Conservation (phyloP, 192 early-diverging fungal genomes). For the Globomyces pollinis-pini region DNA sequence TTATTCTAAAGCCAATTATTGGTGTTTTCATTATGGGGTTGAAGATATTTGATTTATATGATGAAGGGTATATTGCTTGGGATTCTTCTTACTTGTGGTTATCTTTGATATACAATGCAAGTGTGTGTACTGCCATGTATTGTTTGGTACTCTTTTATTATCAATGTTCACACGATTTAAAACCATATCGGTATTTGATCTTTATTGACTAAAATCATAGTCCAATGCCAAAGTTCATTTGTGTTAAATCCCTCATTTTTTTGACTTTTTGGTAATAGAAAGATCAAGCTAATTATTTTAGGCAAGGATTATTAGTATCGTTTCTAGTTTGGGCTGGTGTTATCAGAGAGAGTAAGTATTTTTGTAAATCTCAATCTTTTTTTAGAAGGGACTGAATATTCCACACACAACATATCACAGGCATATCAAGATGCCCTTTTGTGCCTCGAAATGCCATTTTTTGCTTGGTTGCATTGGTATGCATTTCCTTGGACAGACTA, state of each 20-base stretch:
- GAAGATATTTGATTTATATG: slow-evolving; percentile 62
- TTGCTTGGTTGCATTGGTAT: slow-evolving; percentile 71
- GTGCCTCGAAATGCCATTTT: slow-evolving; percentile 81
- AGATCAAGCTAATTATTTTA: too few species aligned
- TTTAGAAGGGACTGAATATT: slow-evolving; percentile 48
- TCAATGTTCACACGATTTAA: slow-evolving; percentile 17
- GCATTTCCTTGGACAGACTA: slow-evolving; percentile 73
- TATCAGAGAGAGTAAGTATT: too few species aligned
- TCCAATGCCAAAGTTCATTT: slow-evolving; percentile 90
- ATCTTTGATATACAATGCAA: slow-evolving; percentile 77
- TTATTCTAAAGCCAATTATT: slow-evolving; percentile 77
- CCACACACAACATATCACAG: slow-evolving; percentile 63
- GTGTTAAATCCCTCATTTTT: slow-evolving; percentile 88
- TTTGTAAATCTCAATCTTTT: too few species aligned
- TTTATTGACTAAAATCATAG: too few species aligned
- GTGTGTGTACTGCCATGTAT: slow-evolving; percentile 78
- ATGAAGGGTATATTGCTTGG: slow-evolving; percentile 70
- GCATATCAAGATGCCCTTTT: slow-evolving; percentile 87
- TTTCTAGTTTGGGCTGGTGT: slow-evolving; percentile 68
- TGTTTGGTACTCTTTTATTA: slow-evolving; percentile 79
- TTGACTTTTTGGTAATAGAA: slow-evolving; percentile 73
- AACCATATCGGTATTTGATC: too few species aligned
- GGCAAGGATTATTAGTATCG: slow-evolving; percentile 73
- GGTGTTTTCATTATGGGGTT: slow-evolving; percentile 73
- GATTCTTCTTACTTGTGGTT: slow-evolving; percentile 72